Evolutionary conservation across 202 grass and related monocot species (phyloP).

Genomic region (Musa balbisiana): DNA sequence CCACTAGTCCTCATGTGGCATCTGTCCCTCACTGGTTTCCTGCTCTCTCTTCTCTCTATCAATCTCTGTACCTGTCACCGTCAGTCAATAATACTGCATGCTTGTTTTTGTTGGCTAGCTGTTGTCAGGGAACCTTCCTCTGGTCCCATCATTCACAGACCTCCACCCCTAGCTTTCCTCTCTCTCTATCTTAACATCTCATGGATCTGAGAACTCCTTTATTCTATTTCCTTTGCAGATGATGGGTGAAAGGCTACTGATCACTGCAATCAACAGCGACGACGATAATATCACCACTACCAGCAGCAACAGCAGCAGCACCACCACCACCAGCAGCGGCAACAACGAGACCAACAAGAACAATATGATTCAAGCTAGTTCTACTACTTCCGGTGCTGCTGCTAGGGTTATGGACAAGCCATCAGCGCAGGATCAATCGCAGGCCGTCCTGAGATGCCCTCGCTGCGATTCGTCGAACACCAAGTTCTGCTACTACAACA

Average conservation of each 20-base stretch:
- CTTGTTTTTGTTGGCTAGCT: conserved; percentile 46
- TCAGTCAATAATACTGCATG: conserved; percentile 32
- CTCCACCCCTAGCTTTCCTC: neutral
- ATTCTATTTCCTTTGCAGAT: conserved; percentile 17
- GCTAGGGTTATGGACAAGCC: conserved; percentile 11
- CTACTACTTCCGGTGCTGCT: neutral
- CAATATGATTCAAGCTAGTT: conserved; percentile 1
- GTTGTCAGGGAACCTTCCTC: conserved; percentile 44
- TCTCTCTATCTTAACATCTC: no score
- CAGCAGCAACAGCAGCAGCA: neutral
- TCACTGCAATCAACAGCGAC: conserved; percentile 5
- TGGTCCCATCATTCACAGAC: conserved; percentile 39
- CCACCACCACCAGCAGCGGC: conserved; percentile 8
- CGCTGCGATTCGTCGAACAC: conserved; percentile 43
- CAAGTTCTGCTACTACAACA: conserved; percentile 58
- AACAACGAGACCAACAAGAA: neutral
- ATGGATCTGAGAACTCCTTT: neutral
- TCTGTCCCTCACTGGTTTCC: neutral
- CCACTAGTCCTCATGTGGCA: conserved; percentile 15
- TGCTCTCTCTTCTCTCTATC: neutral
- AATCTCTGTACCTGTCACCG: neutral
- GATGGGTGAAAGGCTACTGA: conserved; percentile 29
- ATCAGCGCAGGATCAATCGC: neutral
- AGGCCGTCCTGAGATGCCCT: conserved; percentile 23
- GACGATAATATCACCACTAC: neutral